Conservation (phyloP, 108 stramenopile species). For the Schizochytrium sp. region DNA sequence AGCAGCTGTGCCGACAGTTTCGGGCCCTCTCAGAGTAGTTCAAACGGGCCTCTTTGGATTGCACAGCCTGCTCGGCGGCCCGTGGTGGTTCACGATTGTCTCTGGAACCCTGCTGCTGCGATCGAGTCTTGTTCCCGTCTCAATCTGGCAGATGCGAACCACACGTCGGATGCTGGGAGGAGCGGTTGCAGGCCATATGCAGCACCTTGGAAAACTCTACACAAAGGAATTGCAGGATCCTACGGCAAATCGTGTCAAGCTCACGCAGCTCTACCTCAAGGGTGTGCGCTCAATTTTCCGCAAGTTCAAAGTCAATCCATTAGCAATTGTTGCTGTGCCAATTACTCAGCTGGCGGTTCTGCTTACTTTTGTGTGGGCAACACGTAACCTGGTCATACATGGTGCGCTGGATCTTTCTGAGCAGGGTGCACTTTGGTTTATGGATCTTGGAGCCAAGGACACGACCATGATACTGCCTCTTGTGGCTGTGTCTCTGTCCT, state of each 20-base stretch:
- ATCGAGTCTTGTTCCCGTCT: neutral
- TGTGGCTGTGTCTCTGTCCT: neutral
- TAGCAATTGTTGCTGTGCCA: constrained; percentile 29
- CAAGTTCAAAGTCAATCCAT: constrained; percentile 43
- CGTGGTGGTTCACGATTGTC: constrained; percentile 47
- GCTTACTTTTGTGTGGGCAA: constrained; percentile 34
- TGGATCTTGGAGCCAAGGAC: constrained; percentile 46
- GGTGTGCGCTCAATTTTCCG: constrained; percentile 11
- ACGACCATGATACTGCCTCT: constrained; percentile 31
- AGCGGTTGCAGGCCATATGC: constrained; percentile 19
- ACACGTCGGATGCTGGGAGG: constrained; percentile 8
- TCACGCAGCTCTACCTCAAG: neutral
- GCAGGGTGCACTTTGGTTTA: constrained; percentile 48
- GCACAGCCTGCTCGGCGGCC: constrained; percentile 41
- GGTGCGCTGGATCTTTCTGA: constrained; percentile 15
- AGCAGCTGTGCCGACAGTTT: neutral
- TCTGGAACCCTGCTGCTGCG: neutral
- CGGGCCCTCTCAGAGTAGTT: neutral
- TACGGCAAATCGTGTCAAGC: neutral
- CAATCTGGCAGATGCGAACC: constrained; percentile 27
- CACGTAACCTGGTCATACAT: neutral
- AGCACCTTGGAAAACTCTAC: constrained; percentile 39
- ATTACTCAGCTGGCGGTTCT: constrained; percentile 16
- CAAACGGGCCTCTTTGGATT: constrained; percentile 2
- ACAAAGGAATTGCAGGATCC: constrained; percentile 41